Conservation (phyloP, 129 eudicot genomes). For the Lactuca saligna region DNA sequence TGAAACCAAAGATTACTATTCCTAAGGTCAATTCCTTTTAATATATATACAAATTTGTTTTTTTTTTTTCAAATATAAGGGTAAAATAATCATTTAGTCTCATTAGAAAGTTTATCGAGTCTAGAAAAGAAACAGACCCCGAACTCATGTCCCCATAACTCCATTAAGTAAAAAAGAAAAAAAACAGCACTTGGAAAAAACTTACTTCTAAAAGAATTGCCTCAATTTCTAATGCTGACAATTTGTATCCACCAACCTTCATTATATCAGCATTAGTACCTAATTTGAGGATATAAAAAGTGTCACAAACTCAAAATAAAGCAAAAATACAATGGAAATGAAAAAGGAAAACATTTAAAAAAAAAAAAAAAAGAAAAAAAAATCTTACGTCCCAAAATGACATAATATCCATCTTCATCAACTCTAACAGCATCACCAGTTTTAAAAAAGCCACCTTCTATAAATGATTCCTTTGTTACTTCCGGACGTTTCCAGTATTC, state of each 20-base stretch:
- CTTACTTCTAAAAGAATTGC: constrained; percentile 86
- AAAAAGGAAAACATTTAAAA: background rate
- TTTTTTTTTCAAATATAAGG: too few species aligned
- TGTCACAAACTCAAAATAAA: background rate
- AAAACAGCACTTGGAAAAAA: constrained; percentile 1
- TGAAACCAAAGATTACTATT: too few species aligned
- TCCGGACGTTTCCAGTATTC: constrained; percentile 96
- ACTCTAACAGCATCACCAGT: constrained; percentile 92
- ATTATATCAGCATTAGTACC: constrained; percentile 98
- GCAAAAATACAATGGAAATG: background rate
- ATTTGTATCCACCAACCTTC: constrained; percentile 98
- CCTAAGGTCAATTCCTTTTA: too few species aligned
- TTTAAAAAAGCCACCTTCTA: constrained; percentile 77
- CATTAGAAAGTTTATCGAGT: too few species aligned
- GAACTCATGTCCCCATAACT: too few species aligned
- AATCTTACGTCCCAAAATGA: constrained; percentile 92
- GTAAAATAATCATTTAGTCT: too few species aligned
- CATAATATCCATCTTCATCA: constrained; percentile 94
- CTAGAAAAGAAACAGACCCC: too few species aligned
- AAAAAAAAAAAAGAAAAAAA: constrained; percentile 1
- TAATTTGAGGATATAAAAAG: constrained; percentile 27
- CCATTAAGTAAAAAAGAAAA: too few species aligned
- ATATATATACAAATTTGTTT: too few species aligned
- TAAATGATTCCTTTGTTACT: constrained; percentile 90
- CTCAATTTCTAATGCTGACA: constrained; percentile 97